Evolutionary conservation across 2,329 filamentous ascomycete genomes (phyloP).

Genomic region (Ascochyta lentis): DNA sequence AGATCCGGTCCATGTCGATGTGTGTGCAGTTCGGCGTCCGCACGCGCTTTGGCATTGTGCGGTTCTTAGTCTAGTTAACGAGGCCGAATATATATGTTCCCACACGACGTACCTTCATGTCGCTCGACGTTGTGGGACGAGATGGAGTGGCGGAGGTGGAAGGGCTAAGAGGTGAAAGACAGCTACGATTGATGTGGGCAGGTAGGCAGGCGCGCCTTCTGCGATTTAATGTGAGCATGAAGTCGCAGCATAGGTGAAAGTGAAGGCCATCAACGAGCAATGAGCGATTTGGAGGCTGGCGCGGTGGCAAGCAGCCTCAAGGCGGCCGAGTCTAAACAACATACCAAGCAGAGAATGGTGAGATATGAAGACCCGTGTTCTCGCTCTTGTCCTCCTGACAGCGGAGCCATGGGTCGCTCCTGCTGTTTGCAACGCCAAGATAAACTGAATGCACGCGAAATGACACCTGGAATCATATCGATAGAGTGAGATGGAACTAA

Average conservation of each 20-base stretch:
- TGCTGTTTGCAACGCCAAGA: conserved; percentile 9
- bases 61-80: conserved; percentile 28
- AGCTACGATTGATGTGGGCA: neutral
- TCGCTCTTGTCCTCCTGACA: conserved; percentile 10
- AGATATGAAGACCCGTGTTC: conserved; percentile 3
- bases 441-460: neutral
- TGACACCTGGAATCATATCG: conserved; percentile 7
- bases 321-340: neutral
- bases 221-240: conserved; percentile 14
- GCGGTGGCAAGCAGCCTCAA: conserved; percentile 1
- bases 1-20: conserved; percentile 70
- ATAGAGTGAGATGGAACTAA: neutral
- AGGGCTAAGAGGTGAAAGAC: conserved; percentile 2
- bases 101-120: conserved; percentile 3
- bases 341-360: neutral
- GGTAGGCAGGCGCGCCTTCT: conserved; percentile 10
- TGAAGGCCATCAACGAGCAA: neutral
- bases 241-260: conserved; percentile 12
- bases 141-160: neutral
- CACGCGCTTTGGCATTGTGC: conserved; percentile 27
- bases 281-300: neutral
- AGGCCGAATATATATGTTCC: neutral
- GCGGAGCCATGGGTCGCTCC: conserved; percentile 4
- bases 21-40: conserved; percentile 65
- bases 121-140: neutral